Percentiles rank a stretch among this genome's conserved stretches.
These are phyloP conservation scores for Hirsutella rhossiliensis DNA, from an alignment of 2,329 filamentous ascomycete genomes.

Conservation along the genomic window DNA sequence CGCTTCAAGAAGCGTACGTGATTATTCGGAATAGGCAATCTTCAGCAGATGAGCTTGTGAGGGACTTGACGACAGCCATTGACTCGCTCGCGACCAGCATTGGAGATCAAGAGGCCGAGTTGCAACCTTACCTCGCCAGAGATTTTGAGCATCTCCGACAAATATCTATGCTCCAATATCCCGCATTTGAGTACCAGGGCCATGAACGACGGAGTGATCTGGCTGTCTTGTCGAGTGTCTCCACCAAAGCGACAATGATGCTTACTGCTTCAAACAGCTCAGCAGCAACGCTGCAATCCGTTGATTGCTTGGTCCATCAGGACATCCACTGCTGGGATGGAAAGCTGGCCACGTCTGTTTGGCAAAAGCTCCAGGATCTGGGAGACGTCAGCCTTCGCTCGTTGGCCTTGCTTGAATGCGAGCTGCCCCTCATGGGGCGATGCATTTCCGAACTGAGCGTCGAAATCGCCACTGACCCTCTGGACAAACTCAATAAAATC, in stretches of 20 bases:
- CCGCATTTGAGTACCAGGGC: not conserved
- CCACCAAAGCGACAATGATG: conserved; percentile 21
- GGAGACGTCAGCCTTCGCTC: conserved; percentile 44
- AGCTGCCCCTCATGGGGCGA: conserved; percentile 48
- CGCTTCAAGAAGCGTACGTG: conserved; percentile 42
- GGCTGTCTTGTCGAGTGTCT: conserved; percentile 33
- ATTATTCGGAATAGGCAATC: conserved; percentile 32
- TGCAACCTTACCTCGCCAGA: conserved; percentile 36
- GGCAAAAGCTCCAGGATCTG: conserved; percentile 41
- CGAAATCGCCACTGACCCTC: conserved; percentile 36
- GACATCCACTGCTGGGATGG: conserved; percentile 27
- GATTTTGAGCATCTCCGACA: conserved; percentile 49
- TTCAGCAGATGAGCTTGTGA: conserved; percentile 34
- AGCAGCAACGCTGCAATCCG: conserved; percentile 29
- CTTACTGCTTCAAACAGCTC: conserved; percentile 20
- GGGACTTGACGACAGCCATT: conserved; percentile 38
- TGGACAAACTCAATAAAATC: conserved; percentile 33
- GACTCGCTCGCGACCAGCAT: conserved; percentile 34
- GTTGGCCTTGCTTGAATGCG: conserved; percentile 50
- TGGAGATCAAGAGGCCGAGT: conserved; percentile 25
- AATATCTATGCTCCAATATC: conserved; percentile 28
- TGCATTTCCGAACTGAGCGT: conserved; percentile 38
- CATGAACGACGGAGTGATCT: conserved; percentile 22
- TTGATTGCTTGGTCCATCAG: conserved; percentile 33
- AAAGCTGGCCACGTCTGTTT: conserved; percentile 30